These are phyloP conservation scores for Scutellaria baicalensis DNA, from an alignment of 257 asterid genomes.

Conservation along the genomic window DNA sequence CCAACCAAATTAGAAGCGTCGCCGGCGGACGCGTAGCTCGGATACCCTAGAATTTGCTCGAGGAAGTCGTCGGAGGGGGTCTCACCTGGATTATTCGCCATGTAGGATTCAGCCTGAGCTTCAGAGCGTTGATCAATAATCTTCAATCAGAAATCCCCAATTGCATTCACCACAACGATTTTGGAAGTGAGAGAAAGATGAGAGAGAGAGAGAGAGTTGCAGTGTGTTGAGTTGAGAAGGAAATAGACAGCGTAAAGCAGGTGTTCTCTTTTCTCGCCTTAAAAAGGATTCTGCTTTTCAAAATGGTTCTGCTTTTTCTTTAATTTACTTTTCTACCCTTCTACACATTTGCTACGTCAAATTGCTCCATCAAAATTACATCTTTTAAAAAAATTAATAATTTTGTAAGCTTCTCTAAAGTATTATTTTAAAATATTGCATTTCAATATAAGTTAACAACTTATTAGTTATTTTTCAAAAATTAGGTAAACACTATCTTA, in stretches of 20 bases:
- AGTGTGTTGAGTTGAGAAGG: constrained; percentile 3
- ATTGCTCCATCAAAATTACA: too few species aligned
- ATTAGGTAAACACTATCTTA: too few species aligned
- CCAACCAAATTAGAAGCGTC: constrained; percentile 45
- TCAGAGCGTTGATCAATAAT: not conserved
- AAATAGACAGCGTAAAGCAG: constrained; percentile 7
- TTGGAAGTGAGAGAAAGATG: not conserved
- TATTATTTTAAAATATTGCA: too few species aligned
- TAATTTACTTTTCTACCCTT: constrained; percentile 10
- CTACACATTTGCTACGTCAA: not conserved
- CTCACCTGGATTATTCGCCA: constrained; percentile 77
- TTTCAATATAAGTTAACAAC: too few species aligned
- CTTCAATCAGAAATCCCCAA: not conserved
- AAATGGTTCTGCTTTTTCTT: constrained; percentile 4
- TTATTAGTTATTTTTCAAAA: too few species aligned
- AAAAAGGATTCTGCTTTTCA: constrained; percentile 13
- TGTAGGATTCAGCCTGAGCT: constrained; percentile 15
- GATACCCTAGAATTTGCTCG: constrained; percentile 78
- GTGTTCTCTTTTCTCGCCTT: constrained; percentile 17
- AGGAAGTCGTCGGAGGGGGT: constrained; percentile 75
- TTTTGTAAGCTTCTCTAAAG: too few species aligned
- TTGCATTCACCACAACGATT: not conserved
- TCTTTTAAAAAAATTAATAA: too few species aligned
- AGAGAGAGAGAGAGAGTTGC: constrained; percentile 1
- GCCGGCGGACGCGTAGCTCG: constrained; percentile 36